Percentiles rank a stretch among this genome's conserved stretches.
Evolutionary conservation across 139 green algal species (phyloP).

Genomic region (Zygnema circumcarinatum): DNA sequence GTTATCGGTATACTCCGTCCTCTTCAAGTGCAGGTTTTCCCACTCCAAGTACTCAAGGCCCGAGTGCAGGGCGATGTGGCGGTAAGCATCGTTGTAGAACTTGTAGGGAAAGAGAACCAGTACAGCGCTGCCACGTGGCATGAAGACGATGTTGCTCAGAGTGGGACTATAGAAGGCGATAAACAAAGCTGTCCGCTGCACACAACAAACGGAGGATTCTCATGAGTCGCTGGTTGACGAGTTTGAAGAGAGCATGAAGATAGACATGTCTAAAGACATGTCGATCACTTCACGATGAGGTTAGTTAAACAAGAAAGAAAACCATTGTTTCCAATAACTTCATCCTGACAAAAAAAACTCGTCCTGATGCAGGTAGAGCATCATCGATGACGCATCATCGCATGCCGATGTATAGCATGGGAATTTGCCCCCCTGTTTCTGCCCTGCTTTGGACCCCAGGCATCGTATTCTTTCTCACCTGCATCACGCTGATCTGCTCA

Average conservation of each 20-base stretch:
- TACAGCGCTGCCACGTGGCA: slow-evolving; percentile 35
- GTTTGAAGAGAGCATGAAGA: too few relatives aligned
- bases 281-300: background rate
- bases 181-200: slow-evolving; percentile 37
- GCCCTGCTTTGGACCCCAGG: too few relatives aligned
- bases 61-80: slow-evolving; percentile 23
- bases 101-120: slow-evolving; percentile 54
- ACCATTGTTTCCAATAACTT: too few relatives aligned
- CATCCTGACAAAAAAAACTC: too few relatives aligned
- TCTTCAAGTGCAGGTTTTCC: slow-evolving; percentile 28
- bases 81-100: slow-evolving; percentile 30
- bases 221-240: too few relatives aligned
- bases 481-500: slow-evolving; percentile 22
- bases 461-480: too few relatives aligned
- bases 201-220: too few relatives aligned
- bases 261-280: background rate
- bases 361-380: too few relatives aligned
- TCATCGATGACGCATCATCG: too few relatives aligned
- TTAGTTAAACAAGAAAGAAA: too few relatives aligned
- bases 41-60: slow-evolving; percentile 52
- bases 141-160: slow-evolving; percentile 55
- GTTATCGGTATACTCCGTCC: slow-evolving; percentile 12
- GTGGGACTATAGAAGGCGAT: slow-evolving; percentile 33
- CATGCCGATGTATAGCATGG: too few relatives aligned
- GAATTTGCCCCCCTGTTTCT: too few relatives aligned